These are phyloP conservation scores for Psophocarpus tetragonolobus DNA, from an alignment of 306 rosid species.

Conservation along the genomic window DNA sequence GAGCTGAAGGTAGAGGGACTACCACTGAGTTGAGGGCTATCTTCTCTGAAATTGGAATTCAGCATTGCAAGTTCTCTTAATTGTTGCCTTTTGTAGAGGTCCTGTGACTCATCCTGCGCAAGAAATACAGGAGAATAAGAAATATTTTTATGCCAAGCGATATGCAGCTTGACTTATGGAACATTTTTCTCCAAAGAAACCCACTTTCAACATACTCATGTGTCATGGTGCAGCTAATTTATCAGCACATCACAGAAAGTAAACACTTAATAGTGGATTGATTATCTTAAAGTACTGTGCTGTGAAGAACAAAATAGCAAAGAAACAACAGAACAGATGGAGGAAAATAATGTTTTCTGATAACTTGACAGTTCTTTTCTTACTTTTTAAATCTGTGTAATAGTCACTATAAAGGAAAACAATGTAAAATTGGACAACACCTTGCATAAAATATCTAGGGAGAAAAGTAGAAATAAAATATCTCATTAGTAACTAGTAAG, in stretches of 20 bases:
- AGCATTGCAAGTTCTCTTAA: slow-evolving; percentile 63
- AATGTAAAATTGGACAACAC: background rate
- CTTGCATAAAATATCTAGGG: background rate
- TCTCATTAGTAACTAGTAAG: background rate
- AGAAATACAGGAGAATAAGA: slow-evolving; percentile 9
- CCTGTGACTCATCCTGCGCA: slow-evolving; percentile 80
- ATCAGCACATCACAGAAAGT: background rate
- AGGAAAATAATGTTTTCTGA: background rate
- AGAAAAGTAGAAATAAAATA: background rate
- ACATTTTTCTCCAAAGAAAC: background rate
- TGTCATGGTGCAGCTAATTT: background rate
- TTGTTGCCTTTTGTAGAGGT: slow-evolving; percentile 71
- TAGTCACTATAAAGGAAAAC: background rate
- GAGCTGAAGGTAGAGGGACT: slow-evolving; percentile 74
- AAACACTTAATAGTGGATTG: background rate
- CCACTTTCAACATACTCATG: background rate
- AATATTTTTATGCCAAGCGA: background rate
- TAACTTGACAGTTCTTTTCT: background rate
- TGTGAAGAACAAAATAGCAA: background rate
- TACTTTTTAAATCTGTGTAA: background rate
- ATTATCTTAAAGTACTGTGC: background rate
- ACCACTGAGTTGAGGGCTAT: slow-evolving; percentile 58
- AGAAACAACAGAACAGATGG: background rate
- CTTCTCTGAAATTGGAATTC: slow-evolving; percentile 60
- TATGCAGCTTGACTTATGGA: slow-evolving; percentile 7